These are phyloP conservation scores for Pyracantha coccinea DNA, from an alignment of 331 rosid species.

Conservation along the genomic window DNA sequence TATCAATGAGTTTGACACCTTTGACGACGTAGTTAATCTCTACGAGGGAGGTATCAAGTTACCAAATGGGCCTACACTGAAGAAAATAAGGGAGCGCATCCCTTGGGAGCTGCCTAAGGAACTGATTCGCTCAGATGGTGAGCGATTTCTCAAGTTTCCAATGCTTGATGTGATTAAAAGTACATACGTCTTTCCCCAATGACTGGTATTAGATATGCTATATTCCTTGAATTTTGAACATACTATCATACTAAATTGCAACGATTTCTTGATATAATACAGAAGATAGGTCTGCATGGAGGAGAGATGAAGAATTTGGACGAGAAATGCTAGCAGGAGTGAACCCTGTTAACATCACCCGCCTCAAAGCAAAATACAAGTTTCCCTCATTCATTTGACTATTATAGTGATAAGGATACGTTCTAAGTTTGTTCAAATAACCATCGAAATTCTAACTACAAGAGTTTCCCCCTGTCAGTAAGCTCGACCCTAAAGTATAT, in stretches of 20 bases:
- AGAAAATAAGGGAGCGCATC: conserved; percentile 44
- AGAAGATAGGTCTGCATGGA: conserved; percentile 81
- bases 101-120: conserved; percentile 80
- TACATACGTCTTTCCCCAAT: conserved; percentile 5
- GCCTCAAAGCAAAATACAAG: conserved; percentile 42
- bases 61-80: conserved; percentile 35
- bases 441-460: conserved; percentile 14
- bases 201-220: background rate
- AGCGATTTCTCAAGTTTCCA: conserved; percentile 66
- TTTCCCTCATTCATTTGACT: background rate
- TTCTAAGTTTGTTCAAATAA: background rate
- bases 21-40: conserved; percentile 55
- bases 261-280: background rate
- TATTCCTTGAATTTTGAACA: background rate
- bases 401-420: background rate
- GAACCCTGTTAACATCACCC: conserved; percentile 73
- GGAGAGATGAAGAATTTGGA: conserved; percentile 80
- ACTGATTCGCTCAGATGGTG: conserved; percentile 75
- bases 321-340: conserved; percentile 98
- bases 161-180: conserved; percentile 83
- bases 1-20: conserved; percentile 71
- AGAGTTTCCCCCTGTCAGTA: conserved; percentile 89
- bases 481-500: conserved; percentile 45
- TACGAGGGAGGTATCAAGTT: conserved; percentile 55
- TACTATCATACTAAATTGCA: no score